Evolutionary conservation across 2,329 filamentous ascomycete species (phyloP), one percentile per base, ranked within the genome.

Genomic region (Alternaria novae-zelandiae): DNA sequence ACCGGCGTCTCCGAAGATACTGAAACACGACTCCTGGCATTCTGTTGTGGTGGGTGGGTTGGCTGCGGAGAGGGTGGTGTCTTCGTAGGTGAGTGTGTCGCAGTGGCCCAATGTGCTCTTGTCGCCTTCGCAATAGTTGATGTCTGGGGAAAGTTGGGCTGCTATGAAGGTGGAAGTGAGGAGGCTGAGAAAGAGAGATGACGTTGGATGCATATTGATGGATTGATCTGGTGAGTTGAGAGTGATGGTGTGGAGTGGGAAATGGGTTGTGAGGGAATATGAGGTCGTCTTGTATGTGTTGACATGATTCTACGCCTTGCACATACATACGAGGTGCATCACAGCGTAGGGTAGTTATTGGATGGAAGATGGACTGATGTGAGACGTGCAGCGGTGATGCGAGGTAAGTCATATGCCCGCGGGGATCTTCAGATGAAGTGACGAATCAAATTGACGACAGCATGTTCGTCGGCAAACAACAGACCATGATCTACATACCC

Each of bases 1-100:
- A 9, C 71, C 70, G 0, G 70, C 70, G 30, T 74, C 71, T 12
- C 50, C 54, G 3, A 70, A 59, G 1, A 70, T 54, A 17, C 57
- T 59, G 1, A 54, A 57, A 46, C 71, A 74, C 7, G 66, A 55
- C 12, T 68, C 51, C 20, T 67, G 54, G 57, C 70, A 72, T 45
- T 71, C 63, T 17, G 64, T 30, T 5, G 54, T 43, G 10, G 56
- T 54, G 2, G 69, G 71, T 5, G 69, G 63, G 15, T 59, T 59
- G 11, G 51, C 26, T 6, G 60, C 45, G 1, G 54, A 44, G 12
- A 54, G 54, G 15, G 71, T 74, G 11, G 32, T 50, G 57, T 74
- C 70, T 36, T 57, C 56, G 45, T 58, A 69, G 13, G 67, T 63
- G 15, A 70, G 64, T n/a, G 55, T 66, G 23, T 64, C 64, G 62